Evolutionary conservation across 2,329 filamentous ascomycete genomes (phyloP).

Genomic region (Blastomyces parvus): DNA sequence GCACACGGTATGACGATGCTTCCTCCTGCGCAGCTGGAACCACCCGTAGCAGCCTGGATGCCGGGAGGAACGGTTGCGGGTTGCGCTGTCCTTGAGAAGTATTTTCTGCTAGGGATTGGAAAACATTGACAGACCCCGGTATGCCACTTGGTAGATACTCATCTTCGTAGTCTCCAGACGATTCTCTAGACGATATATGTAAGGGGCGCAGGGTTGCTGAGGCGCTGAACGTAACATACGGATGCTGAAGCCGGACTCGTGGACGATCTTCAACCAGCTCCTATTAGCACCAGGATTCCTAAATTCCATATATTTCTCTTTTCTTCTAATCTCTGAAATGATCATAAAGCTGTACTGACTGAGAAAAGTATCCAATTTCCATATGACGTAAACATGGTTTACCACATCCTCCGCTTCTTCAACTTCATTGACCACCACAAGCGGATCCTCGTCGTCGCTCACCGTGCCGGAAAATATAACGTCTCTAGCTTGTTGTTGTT

Average conservation of each 20-base stretch:
- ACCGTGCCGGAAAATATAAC: slow-evolving; percentile 36
- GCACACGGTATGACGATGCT: slow-evolving; percentile 44
- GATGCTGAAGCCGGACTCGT: slow-evolving; percentile 46
- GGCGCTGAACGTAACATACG: slow-evolving; percentile 47
- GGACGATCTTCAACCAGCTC: slow-evolving; percentile 29
- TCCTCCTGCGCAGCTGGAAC: slow-evolving; percentile 43
- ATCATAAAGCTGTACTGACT: slow-evolving; percentile 23
- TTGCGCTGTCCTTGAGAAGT: slow-evolving; percentile 35
- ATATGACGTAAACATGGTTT: slow-evolving; percentile 37
- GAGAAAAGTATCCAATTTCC: slow-evolving; percentile 36
- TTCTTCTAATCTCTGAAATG: neutral
- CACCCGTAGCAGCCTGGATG: slow-evolving; percentile 48
- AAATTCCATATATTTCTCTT: neutral
- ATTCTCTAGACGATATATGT: slow-evolving; percentile 28
- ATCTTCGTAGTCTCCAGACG: slow-evolving; percentile 34
- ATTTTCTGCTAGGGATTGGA: slow-evolving; percentile 45
- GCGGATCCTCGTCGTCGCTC: slow-evolving; percentile 33
- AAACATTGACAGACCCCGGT: slow-evolving; percentile 49
- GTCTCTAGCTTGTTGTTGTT: slow-evolving; percentile 29
- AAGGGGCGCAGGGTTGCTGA: slow-evolving; percentile 39
- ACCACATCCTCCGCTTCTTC: slow-evolving; percentile 30
- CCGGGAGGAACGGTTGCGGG: slow-evolving; percentile 46
- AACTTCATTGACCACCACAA: slow-evolving; percentile 38
- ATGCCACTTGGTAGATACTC: slow-evolving; percentile 46
- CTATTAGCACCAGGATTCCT: neutral